phyloP scores from a whole-genome alignment of 108 stramenopile species.

The Schizochytrium sp. region DNA sequence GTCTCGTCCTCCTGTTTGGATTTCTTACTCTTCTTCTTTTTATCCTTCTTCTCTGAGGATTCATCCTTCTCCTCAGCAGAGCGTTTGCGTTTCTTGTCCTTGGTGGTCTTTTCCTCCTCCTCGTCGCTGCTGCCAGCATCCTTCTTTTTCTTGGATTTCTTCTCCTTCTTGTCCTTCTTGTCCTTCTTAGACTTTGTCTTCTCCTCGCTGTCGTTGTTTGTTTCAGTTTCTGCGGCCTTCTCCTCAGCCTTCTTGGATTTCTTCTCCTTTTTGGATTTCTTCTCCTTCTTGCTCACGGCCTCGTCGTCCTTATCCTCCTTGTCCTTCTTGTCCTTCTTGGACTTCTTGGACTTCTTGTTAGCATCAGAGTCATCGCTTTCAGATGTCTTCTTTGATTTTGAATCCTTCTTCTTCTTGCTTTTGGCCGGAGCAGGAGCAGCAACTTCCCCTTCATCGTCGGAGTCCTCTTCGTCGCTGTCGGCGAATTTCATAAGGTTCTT shows the following conservation, averaged over 20 bases:
- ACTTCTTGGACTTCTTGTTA: not conserved
- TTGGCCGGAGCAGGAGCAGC: not conserved
- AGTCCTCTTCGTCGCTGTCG: conserved; percentile 22
- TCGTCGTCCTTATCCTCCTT: not conserved
- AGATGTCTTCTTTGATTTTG: not conserved
- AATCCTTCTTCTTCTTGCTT: not conserved
- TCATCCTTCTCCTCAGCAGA: not conserved
- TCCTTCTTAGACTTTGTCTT: not conserved
- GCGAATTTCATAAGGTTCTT: not conserved
- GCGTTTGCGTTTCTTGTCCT: not conserved
- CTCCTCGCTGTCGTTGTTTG: not conserved
- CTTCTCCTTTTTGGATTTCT: not conserved
- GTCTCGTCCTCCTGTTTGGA: not conserved
- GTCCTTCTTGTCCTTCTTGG: not conserved
- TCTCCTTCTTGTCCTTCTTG: not conserved
- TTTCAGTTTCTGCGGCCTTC: not conserved
- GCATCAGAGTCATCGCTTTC: not conserved
- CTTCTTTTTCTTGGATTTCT: not conserved
- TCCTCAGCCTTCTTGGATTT: not conserved
- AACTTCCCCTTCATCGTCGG: not conserved
- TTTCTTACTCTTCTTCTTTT: not conserved
- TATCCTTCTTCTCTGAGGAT: not conserved
- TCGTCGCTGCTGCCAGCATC: not conserved
- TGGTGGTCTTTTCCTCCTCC: too few species aligned
- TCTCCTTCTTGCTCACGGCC: not conserved